Evolutionary conservation across 2,329 filamentous ascomycete species (phyloP).

Genomic region (Rutstroemia sp.): DNA sequence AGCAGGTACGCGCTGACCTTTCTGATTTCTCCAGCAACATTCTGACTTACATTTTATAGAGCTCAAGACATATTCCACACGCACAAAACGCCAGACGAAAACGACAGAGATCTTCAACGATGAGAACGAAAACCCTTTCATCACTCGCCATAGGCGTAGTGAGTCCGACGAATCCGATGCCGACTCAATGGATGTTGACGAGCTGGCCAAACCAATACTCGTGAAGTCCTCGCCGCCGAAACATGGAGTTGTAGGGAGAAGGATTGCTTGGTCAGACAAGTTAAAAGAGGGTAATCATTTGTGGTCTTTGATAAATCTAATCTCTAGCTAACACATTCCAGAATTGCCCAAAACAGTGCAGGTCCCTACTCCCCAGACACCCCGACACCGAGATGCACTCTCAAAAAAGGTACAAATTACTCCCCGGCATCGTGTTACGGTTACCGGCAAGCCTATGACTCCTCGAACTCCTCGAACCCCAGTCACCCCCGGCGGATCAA

Average conservation of each 20-base stretch:
- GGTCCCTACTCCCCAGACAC: conserved; percentile 64
- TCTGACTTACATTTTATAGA: conserved; percentile 16
- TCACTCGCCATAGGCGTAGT: conserved; percentile 29
- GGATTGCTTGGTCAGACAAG: conserved; percentile 36
- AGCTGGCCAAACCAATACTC: conserved; percentile 21
- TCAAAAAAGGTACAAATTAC: conserved; percentile 63
- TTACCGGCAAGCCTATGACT: conserved; percentile 66
- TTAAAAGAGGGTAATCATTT: conserved; percentile 5
- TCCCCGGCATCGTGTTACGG: conserved; percentile 75
- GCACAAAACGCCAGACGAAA: conserved; percentile 39
- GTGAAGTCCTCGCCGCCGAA: conserved; percentile 36
- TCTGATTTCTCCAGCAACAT: conserved; percentile 1
- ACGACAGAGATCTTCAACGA: conserved; percentile 43
- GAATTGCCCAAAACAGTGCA: conserved; percentile 37
- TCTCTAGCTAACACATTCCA: conserved; percentile 24
- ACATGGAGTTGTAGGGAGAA: conserved; percentile 36
- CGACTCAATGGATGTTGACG: conserved; percentile 39
- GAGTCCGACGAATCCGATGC: conserved; percentile 29
- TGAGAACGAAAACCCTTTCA: conserved; percentile 59
- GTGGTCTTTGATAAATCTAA: not conserved
- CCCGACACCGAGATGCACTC: conserved; percentile 72
- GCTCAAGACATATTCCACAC: conserved; percentile 21
- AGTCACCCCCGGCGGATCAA: conserved; percentile 54
- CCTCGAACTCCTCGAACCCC: conserved; percentile 73
- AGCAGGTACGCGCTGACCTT: conserved; percentile 29